Evolutionary conservation across 306 rosid species (phyloP), one percentile per base, ranked within the genome.

Genomic region (Cucurbita argyrosperma): DNA sequence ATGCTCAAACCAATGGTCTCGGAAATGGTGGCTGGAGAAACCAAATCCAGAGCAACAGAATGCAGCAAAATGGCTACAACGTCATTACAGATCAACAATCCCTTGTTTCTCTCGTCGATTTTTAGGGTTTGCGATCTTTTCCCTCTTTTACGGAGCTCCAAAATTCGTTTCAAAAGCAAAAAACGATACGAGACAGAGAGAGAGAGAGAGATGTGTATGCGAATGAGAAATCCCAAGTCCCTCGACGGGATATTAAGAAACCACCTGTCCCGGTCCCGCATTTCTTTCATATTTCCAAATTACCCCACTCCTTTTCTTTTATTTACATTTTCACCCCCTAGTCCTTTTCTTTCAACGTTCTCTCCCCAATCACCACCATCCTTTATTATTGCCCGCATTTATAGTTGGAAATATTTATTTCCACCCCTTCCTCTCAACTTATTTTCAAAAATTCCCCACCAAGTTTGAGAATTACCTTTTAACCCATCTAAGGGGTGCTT

Each of bases 181-280:
- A 35, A 15, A 53, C 62, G 18, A 54, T 16, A n/a, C n/a, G 42
- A 68, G 6, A 69, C 21, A 45, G 19, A 11, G 15, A 64, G 71
- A 45, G 4, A 45, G 4, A 4, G 38, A n/a, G 5, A 14, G 16
- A 15, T 23, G 74, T 40, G 51, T 21, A 13, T 30, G 26, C 1
- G 58, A 19, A 51, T 53, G 40, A 54, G 49, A 8, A 64, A 72
- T 50, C 38, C 19, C 43, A 68, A 54, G 43, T 49, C 63, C 52
- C n/a, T 43, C 52, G 10, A 38, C 64, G 38, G 5, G 37, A 54
- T 72, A 54, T 72, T 53, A 38, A 72, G 76, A 18, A 12, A 37
- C 76, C 62, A 72, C 63, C 52, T 51, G 76, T 49, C 74, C 60
- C 6, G 75, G 76, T 50, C 75, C 63, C 76, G 43, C 59, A 51